Conservation (phyloP, 164 flowering plant species). For the Liriodendron chinense region DNA sequence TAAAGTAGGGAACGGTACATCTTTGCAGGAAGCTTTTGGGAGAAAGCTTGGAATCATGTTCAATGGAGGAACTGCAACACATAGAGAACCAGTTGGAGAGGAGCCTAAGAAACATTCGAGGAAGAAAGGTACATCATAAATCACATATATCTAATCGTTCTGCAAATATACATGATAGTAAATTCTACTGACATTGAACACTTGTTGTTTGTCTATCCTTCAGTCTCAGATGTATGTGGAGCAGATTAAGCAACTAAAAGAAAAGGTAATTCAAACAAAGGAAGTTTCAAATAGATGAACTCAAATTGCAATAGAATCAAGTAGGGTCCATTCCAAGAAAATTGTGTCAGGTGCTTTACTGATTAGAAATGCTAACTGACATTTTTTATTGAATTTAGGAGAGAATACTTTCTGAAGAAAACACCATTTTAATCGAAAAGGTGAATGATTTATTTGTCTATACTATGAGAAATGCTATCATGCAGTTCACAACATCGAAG, state of each 20-base stretch:
- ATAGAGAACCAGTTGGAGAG: constrained; percentile 62
- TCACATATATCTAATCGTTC: background rate
- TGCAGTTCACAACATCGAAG: no score
- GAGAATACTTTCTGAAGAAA: constrained; percentile 53
- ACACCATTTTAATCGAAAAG: constrained; percentile 51
- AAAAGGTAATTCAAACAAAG: constrained; percentile 44
- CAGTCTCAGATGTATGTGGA: constrained; percentile 63
- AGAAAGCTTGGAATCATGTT: constrained; percentile 53
- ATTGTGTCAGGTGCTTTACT: background rate
- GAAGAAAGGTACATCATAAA: constrained; percentile 44
- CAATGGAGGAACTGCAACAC: constrained; percentile 62
- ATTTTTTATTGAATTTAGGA: constrained; percentile 40
- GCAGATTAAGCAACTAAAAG: constrained; percentile 50
- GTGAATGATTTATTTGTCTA: constrained; percentile 24
- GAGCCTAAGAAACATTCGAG: constrained; percentile 51
- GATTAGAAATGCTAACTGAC: background rate
- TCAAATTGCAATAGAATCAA: background rate
- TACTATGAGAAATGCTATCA: no score
- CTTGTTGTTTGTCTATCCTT: constrained; percentile 2
- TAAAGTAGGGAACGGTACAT: background rate
- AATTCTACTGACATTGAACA: background rate
- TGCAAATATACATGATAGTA: background rate
- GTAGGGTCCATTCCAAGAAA: no score
- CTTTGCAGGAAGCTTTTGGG: constrained; percentile 65
- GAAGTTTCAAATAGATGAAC: background rate